Percentiles rank a stretch among this genome's conserved stretches.
Evolutionary conservation across 257 asterid species (phyloP).

Genomic region (Linaria vulgaris): DNA sequence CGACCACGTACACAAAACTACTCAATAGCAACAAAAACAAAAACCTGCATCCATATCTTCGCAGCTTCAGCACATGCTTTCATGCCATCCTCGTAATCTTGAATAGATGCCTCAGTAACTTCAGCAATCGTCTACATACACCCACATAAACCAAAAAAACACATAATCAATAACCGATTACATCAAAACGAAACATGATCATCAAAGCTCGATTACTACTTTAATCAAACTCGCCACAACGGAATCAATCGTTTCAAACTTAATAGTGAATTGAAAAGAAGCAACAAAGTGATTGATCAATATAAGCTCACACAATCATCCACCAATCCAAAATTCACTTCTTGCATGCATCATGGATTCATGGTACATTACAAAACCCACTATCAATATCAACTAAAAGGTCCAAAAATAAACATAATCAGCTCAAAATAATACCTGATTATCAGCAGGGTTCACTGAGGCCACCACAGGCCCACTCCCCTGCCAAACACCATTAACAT

Average conservation of each 20-base stretch:
- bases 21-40: not conserved
- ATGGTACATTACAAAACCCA: conserved; percentile 9
- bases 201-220: too few species aligned
- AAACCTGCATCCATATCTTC: conserved; percentile 93
- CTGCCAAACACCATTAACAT: conserved; percentile 75
- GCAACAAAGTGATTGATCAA: not conserved
- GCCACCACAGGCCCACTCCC: conserved; percentile 68
- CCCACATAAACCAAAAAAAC: conserved; percentile 7
- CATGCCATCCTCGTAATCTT: conserved; percentile 91
- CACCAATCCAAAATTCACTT: not conserved
- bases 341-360: conserved; percentile 23
- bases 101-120: conserved; percentile 67
- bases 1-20: too few species aligned
- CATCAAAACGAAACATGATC: not conserved
- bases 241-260: not conserved
- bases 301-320: not conserved
- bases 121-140: conserved; percentile 70
- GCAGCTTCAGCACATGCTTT: conserved; percentile 72
- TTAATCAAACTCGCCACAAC: not conserved
- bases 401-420: too few species aligned
- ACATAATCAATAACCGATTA: not conserved
- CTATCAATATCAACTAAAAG: not conserved
- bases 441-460: conserved; percentile 74
- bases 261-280: not conserved
- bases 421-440: conserved; percentile 47